Percentiles rank a stretch among this genome's conserved stretches.
These are phyloP conservation scores for Globisporangium iwayamae DNA, from an alignment of 352 stramenopile genomes.

Conservation along the genomic window DNA sequence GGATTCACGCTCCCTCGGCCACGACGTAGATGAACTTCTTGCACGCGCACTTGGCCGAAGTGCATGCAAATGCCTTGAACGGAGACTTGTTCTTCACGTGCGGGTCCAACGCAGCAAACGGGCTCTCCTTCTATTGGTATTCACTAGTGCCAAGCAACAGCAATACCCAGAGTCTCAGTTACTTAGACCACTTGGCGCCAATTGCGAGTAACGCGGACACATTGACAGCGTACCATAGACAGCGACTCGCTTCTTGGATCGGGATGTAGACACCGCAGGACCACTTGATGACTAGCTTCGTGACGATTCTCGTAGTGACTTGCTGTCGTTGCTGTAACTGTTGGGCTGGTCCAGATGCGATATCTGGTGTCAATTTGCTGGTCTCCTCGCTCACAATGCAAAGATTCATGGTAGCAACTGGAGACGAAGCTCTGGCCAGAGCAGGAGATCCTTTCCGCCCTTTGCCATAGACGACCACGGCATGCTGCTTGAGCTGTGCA, in stretches of 20 bases:
- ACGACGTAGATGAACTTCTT: slow-evolving; percentile 76
- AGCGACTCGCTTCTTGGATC: slow-evolving; percentile 71
- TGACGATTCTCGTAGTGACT: slow-evolving; percentile 10
- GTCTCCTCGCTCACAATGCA: background rate
- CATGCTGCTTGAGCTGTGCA: slow-evolving; percentile 5
- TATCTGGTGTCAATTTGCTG: background rate
- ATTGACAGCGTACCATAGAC: slow-evolving; percentile 45
- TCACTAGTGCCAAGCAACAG: slow-evolving; percentile 23
- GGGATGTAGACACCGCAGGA: slow-evolving; percentile 60
- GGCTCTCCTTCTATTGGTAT: slow-evolving; percentile 79
- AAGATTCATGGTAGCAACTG: background rate
- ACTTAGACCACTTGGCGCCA: no score
- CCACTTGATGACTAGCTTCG: slow-evolving; percentile 61
- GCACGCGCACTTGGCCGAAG: slow-evolving; percentile 50
- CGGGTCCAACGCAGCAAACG: slow-evolving; percentile 26
- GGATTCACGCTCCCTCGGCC: slow-evolving; percentile 72
- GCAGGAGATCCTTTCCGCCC: background rate
- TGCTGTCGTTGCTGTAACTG: background rate
- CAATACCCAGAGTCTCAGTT: background rate
- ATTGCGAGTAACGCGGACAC: background rate
- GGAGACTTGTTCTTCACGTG: slow-evolving; percentile 29
- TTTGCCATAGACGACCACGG: background rate
- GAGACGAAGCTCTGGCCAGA: background rate
- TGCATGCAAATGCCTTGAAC: slow-evolving; percentile 57
- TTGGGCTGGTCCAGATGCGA: background rate